Evolutionary conservation across 1,284 basidiomycete genomes (phyloP).

Genomic region (Ceraceosorus guamensis): DNA sequence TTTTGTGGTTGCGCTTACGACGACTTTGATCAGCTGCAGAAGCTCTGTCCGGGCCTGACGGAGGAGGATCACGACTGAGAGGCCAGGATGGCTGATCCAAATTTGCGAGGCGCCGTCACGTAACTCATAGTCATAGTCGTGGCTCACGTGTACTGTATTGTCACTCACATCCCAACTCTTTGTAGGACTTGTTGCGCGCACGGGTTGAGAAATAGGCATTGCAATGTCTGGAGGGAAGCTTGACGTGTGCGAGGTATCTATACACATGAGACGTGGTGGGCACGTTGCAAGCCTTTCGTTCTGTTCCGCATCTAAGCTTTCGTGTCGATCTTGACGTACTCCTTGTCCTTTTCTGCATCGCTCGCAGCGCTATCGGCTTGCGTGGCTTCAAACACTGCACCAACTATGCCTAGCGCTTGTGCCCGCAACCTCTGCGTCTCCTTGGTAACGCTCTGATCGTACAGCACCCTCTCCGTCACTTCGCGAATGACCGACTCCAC

Average conservation of each 20-base stretch:
- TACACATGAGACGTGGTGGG: no score
- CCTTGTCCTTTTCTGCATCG: conserved; percentile 8
- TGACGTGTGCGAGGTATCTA: no score
- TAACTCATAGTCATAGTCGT: no score
- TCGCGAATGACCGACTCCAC: conserved; percentile 89
- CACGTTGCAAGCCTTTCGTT: no score
- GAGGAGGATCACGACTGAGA: conserved; percentile 13
- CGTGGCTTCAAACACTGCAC: conserved; percentile 12
- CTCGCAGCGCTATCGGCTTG: conserved; percentile 6
- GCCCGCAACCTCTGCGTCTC: conserved; percentile 43
- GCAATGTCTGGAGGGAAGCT: no score
- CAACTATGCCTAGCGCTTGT: conserved; percentile 30
- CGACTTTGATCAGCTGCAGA: conserved; percentile 7
- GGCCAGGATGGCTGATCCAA: no score
- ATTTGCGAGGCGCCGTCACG: no score
- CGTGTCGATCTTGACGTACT: conserved; percentile 9
- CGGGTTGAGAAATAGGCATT: no score
- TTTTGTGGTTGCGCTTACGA: conserved; percentile 12
- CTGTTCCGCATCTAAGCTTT: not conserved
- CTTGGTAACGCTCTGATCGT: conserved; percentile 48
- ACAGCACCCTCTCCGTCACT: conserved; percentile 78
- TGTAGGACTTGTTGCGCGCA: no score
- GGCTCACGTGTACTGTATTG: no score
- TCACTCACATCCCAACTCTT: no score
- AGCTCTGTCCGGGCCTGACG: conserved; percentile 12